Conservation (phyloP, 2,329 filamentous ascomycete species). For the Colletotrichum tropicicola region DNA sequence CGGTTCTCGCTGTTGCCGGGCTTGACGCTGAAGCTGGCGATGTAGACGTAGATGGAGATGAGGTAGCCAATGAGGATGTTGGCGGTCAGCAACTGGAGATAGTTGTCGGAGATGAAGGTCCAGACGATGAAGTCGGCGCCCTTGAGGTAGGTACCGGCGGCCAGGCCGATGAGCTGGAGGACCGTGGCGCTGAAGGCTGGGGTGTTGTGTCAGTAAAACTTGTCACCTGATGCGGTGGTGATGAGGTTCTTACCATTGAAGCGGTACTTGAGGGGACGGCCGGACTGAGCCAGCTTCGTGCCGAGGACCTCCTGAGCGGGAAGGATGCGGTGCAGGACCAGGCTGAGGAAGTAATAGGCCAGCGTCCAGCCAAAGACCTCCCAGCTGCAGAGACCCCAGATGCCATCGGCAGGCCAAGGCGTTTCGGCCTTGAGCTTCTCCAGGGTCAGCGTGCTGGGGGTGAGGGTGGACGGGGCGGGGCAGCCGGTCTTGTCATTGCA, state of each 20-base stretch:
- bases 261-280: conserved; percentile 79
- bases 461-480: conserved; percentile 79
- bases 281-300: conserved; percentile 68
- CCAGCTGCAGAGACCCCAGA: conserved; percentile 73
- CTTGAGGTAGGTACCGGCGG: conserved; percentile 69
- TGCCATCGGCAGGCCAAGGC: conserved; percentile 77
- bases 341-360: conserved; percentile 79
- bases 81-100: conserved; percentile 71
- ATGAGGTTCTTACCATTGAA: conserved; percentile 68
- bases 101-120: conserved; percentile 78
- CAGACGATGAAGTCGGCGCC: conserved; percentile 74
- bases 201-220: background rate
- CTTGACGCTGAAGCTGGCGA: conserved; percentile 71
- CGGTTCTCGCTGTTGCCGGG: conserved; percentile 66
- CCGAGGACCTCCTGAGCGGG: conserved; percentile 77
- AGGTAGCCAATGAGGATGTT: conserved; percentile 70
- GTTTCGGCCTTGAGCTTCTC: conserved; percentile 77
- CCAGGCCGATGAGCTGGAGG: conserved; percentile 18
- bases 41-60: conserved; percentile 70
- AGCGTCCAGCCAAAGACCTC: conserved; percentile 72
- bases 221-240: background rate
- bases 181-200: conserved; percentile 20
- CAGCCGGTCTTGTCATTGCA: conserved; percentile 92
- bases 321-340: conserved; percentile 76
- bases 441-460: conserved; percentile 72